Evolutionary conservation across 1,284 basidiomycete species (phyloP).

Genomic region (Ganoderma multipileum): DNA sequence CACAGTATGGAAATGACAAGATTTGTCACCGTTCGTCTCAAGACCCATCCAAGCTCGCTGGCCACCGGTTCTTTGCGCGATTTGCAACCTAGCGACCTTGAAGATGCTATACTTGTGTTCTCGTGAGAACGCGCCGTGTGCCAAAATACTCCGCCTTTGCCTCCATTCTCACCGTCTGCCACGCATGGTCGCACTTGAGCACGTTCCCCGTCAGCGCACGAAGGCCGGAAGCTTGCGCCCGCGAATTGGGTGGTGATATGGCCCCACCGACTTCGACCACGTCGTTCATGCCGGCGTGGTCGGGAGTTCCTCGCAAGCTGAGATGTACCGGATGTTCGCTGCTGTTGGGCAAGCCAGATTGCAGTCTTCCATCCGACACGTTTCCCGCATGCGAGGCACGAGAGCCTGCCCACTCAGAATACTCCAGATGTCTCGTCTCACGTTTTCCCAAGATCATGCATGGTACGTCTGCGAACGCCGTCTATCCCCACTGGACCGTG

Average conservation of each 20-base stretch:
- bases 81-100: constrained; percentile 26
- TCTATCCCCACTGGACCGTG: not conserved
- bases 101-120: constrained; percentile 22
- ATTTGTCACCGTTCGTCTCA: constrained; percentile 1
- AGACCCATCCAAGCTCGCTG: constrained; percentile 1
- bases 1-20: constrained; percentile 6
- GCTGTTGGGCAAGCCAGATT: not conserved
- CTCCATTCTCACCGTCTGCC: constrained; percentile 29
- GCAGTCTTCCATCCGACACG: not conserved
- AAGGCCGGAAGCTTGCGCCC: constrained; percentile 16
- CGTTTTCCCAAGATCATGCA: constrained; percentile 9
- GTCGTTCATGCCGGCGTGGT: constrained; percentile 11
- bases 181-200: constrained; percentile 18
- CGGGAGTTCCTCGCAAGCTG: constrained; percentile 8
- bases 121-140: constrained; percentile 23
- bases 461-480: constrained; percentile 10
- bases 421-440: constrained; percentile 4
- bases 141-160: constrained; percentile 20
- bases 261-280: constrained; percentile 23
- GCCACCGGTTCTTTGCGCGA: constrained; percentile 13
- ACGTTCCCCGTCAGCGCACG: constrained; percentile 21
- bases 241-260: constrained; percentile 19
- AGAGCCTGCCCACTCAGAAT: not conserved
- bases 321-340: not conserved
- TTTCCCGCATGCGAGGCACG: constrained; percentile 1